Evolutionary conservation across 768 basidiomycete species (phyloP), one percentile per base, ranked within the genome.

Genomic region (Lactarius vividus): DNA sequence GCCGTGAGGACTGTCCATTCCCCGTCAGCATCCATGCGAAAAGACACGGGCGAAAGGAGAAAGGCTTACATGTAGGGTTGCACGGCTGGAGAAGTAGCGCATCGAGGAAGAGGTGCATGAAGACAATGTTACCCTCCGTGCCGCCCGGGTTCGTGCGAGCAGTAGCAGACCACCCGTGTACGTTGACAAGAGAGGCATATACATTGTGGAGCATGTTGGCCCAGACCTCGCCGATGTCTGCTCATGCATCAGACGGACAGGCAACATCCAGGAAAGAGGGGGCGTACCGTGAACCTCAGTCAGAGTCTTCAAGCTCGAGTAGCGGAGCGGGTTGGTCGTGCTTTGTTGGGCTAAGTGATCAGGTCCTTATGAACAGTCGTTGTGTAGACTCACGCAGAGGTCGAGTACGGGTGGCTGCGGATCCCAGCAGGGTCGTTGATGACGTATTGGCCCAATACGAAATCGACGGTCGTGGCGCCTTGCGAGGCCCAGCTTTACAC

Each of bases 141-240:
- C 76, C 75, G 70, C 65, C 72, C 1, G 82, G 76, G 69, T 84
- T 77, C 2, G 81, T 82, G 55, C 75, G 68, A 18, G 81, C 80
- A 9, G 75, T 77, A 5, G 64, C 61, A 4, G 76, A 74, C 68
- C 68, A 76, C 52, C 73, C 74, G 67, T 74, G 71, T 6, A 52
- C 57, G 23, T 52, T 64, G 33, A 77, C 72, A 13, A 78, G 73
- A 6, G 71, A 72, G 16, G 75, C 75, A 61, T 77, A 74, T 18
- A 77, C 74, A 57, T 77, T 75, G 71, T 76, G 73, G 29, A 82
- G 76, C 49, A 81, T 75, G 70, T 81, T 79, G 29, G 81, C 81
- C 81, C 81, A 82, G 62, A 88, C 81, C 72, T 88, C 86, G 46
- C 87, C 87, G 63, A 87, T 85, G 58, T 72, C 79, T 79, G 60